Percentiles rank a stretch among this genome's conserved stretches.
phyloP scores from a whole-genome alignment of 2,329 filamentous ascomycete genomes.

The Thelonectria rubi region DNA sequence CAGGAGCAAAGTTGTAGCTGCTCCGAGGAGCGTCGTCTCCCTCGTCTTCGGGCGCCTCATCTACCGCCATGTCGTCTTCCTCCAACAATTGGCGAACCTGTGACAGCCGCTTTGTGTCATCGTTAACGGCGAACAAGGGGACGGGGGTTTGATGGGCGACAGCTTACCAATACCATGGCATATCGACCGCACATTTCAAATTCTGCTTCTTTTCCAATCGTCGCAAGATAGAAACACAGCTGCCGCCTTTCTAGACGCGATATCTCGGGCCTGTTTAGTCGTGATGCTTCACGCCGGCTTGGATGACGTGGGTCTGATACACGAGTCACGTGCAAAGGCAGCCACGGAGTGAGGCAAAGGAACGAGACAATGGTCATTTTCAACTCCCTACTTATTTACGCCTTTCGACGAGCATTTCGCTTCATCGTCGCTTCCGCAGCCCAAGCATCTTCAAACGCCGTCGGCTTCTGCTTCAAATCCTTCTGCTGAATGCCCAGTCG shows the following conservation, averaged over 20 bases:
- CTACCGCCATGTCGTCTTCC: constrained; percentile 76
- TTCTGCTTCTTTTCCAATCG: background rate
- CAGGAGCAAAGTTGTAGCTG: constrained; percentile 93
- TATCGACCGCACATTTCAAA: constrained; percentile 51
- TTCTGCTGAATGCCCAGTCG: constrained; percentile 72
- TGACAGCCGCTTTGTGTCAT: constrained; percentile 69
- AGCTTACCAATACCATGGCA: constrained; percentile 47
- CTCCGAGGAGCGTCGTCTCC: constrained; percentile 68
- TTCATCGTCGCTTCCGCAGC: constrained; percentile 40
- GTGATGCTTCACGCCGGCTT: background rate
- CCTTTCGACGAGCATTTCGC: constrained; percentile 33
- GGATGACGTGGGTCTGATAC: background rate
- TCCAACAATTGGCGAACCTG: constrained; percentile 79
- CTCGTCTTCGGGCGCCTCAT: constrained; percentile 77
- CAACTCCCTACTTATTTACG: constrained; percentile 4
- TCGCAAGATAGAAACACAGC: background rate
- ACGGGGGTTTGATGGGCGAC: background rate
- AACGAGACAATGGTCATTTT: no score
- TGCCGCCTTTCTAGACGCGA: background rate
- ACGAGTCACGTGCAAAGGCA: background rate
- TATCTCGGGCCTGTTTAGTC: background rate
- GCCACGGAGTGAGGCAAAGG: background rate
- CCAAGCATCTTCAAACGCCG: constrained; percentile 78
- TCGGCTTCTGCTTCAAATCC: constrained; percentile 66
- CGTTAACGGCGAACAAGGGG: background rate